phyloP scores from a whole-genome alignment of 768 basidiomycete genomes.

The Auriscalpium orientale region DNA sequence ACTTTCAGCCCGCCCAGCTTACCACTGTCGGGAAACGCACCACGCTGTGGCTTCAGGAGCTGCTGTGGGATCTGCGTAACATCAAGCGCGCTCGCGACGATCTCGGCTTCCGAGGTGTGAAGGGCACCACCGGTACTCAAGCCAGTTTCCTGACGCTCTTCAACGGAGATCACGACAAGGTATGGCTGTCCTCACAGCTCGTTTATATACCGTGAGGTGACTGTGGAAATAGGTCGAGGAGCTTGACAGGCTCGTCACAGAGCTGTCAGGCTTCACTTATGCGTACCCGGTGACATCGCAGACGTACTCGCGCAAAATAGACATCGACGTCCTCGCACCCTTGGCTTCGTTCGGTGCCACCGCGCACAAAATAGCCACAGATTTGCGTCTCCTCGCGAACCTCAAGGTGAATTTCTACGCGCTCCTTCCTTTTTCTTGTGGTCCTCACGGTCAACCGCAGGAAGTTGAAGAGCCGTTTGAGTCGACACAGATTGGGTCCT shows the following conservation, averaged over 20 bases:
- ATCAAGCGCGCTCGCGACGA: conserved; percentile 85
- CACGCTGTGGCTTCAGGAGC: conserved; percentile 91
- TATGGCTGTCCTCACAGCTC: conserved; percentile 17
- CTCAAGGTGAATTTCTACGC: conserved; percentile 51
- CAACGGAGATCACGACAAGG: conserved; percentile 92
- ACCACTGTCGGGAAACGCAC: conserved; percentile 97
- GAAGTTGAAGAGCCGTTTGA: conserved; percentile 99
- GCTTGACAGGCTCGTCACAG: conserved; percentile 83
- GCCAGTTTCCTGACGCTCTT: conserved; percentile 92
- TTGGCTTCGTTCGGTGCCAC: conserved; percentile 88
- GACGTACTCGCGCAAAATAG: conserved; percentile 97
- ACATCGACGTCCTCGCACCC: conserved; percentile 85
- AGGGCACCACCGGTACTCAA: conserved; percentile 99
- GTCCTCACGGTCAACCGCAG: conserved; percentile 27
- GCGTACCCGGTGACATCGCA: conserved; percentile 98
- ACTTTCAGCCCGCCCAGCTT: conserved; percentile 97
- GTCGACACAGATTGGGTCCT: conserved; percentile 95
- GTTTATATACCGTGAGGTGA: background rate
- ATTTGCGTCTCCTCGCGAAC: conserved; percentile 89
- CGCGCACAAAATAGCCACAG: conserved; percentile 96
- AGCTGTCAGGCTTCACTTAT: conserved; percentile 86
- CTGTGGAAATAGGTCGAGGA: conserved; percentile 57
- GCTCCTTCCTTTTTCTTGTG: background rate
- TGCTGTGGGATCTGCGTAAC: conserved; percentile 95
- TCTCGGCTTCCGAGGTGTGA: conserved; percentile 94